Evolutionary conservation across 352 stramenopile species (phyloP), one percentile per base, ranked within the genome.

Genomic region (Phytophthora macrochlamydospora): DNA sequence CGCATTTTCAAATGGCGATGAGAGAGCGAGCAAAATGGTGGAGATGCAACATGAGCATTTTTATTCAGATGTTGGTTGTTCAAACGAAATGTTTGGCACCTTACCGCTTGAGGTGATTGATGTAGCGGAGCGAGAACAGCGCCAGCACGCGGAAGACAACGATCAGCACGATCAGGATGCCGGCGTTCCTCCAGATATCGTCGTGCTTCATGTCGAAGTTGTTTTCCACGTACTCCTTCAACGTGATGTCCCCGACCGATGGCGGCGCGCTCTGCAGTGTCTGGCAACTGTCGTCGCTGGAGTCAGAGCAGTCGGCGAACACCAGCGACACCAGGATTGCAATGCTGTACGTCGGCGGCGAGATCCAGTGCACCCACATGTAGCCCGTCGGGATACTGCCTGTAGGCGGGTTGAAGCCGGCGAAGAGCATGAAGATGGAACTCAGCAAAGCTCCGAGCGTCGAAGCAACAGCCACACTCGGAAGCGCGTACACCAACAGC

Each of bases 391-490:
- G 77, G 44, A 87, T 85, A 24, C 68, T 63, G 49, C 59, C 69
- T 1, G 68, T 64, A 0, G 78, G 78, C 2, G 79, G 78, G 32
- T 82, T 83, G 49, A 83, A 86, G 44, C 80, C 80, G 14, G 71
- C 56, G 35, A 89, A 87, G 30, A 87, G 46, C 49, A 86, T 78
- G 68, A 76, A 87, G 49, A 89, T 84, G n/a, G 81, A 82, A 56
- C 69, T 87, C 7, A 89, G 50, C 28, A 87, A 40, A 12, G 65
- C 67, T 13, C 78, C 78, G 45, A 81, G 51, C 51, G 79, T 78
- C 2, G 76, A 62, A 3, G 78, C 75, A 1, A 87, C 76, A 3
- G 78, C 76, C 7, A 85, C 62, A 50, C 68, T 83, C 29, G 78
- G 78, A 6, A 82, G 32, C 43, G 69, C 76, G 51, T 72, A 87